Conservation (phyloP, 495 filamentous ascomycete species). For the Alectoria sarmentosa region DNA sequence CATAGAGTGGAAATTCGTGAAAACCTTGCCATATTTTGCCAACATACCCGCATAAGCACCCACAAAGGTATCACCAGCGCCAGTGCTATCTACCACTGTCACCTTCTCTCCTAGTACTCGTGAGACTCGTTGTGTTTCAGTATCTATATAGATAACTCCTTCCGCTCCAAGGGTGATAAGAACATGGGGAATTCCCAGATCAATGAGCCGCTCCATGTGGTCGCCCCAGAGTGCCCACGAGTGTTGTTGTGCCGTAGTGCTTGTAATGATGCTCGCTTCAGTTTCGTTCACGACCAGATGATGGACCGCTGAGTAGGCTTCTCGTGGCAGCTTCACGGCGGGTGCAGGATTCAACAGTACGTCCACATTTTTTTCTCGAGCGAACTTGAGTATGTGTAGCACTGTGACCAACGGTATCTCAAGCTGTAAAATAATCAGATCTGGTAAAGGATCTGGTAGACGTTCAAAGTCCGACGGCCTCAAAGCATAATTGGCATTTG, state of each 20-base stretch:
- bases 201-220: slow-evolving; percentile 49
- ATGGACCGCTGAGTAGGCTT: slow-evolving; percentile 60
- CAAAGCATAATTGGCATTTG: slow-evolving; percentile 66
- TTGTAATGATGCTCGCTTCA: slow-evolving; percentile 67
- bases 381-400: slow-evolving; percentile 52
- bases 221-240: slow-evolving; percentile 36
- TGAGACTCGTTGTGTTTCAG: slow-evolving; percentile 37
- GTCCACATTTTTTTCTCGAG: slow-evolving; percentile 41
- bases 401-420: slow-evolving; percentile 75
- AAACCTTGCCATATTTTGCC: slow-evolving; percentile 39
- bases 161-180: slow-evolving; percentile 77
- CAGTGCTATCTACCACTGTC: slow-evolving; percentile 84
- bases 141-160: slow-evolving; percentile 54
- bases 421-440: slow-evolving; percentile 77
- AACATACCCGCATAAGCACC: slow-evolving; percentile 74
- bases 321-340: slow-evolving; percentile 60
- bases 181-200: slow-evolving; percentile 63
- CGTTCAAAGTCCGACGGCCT: slow-evolving; percentile 37
- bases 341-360: slow-evolving; percentile 84
- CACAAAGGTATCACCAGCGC: slow-evolving; percentile 91
- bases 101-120: slow-evolving; percentile 48
- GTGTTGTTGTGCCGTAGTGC: slow-evolving; percentile 36
- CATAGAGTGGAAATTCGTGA: slow-evolving; percentile 38
- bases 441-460: slow-evolving; percentile 40
- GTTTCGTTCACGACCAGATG: slow-evolving; percentile 89